Evolutionary conservation across 129 eudicot species (phyloP), one percentile per base, ranked within the genome.

Genomic region (Arctium minus): DNA sequence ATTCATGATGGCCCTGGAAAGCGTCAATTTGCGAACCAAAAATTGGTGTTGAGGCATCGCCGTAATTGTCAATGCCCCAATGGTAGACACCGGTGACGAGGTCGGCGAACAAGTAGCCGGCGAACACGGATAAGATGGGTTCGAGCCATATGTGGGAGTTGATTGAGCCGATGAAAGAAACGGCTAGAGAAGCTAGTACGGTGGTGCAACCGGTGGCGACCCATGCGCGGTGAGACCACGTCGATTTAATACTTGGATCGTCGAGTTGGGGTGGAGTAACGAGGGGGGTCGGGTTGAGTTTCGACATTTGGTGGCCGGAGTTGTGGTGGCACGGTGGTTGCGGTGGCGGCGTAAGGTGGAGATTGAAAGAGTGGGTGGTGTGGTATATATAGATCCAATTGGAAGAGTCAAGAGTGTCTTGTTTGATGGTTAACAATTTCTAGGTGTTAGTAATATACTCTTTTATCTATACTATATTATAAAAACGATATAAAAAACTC

Each of bases 1-100:
- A 87, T 67, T 80, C 90, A 65, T 93, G 97, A 78, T 93, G 98
- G 10, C 91, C 88, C 74, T 86, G 92, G 42, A 91, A 91, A 2
- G 88, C 91, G 0, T 93, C 90, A 2, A 91, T 91, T 46, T 89
- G 97, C n/a, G 87, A 22, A 4, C 98, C 98, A 10, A 93, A 82
- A 37, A 91, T 29, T 5, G 94, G 98, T 12, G 96, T 88, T 18
- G 85, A 76, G 15, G 79, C 86, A 36, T 73, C 80, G 9, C 98
- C 98, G 64, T 91, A 93, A 46, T 93, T 93, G 31, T 93, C 98
- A 17, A 93, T 84, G 56, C 78, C 94, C 97, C 97, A 93, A 73
- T 93, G 98, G 86, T 91, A 91, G 67, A 93, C 73, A 30, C 96
- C 94, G 11, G 97, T 86, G 78, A 83, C 90, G 31, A 93, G 92